Evolutionary conservation across 2,329 filamentous ascomycete genomes (phyloP).

Genomic region (Hortaea sp.): DNA sequence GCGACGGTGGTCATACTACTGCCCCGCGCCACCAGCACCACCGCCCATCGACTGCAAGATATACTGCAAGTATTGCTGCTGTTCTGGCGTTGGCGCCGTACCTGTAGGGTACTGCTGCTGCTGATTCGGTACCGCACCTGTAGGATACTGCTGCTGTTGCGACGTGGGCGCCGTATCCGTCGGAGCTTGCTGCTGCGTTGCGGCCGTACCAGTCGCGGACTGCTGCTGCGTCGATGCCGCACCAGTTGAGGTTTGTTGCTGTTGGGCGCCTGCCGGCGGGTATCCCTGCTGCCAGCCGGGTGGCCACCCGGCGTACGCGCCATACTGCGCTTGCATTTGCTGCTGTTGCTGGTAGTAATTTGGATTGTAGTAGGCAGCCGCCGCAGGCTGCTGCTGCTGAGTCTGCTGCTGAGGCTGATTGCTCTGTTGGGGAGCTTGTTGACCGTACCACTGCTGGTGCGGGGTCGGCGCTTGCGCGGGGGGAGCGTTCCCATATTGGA

Average conservation of each 20-base stretch:
- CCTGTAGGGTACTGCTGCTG: conserved; percentile 5
- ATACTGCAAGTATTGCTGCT: background rate
- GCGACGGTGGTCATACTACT: too few species aligned
- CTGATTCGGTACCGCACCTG: background rate
- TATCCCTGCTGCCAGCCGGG: background rate
- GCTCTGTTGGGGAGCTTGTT: conserved; percentile 14
- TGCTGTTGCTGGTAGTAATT: conserved; percentile 19
- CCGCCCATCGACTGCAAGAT: too few species aligned
- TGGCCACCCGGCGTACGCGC: conserved; percentile 2
- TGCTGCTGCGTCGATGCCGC: background rate
- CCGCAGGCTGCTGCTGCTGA: conserved; percentile 10
- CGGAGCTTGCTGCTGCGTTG: background rate
- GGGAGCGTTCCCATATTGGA: conserved; percentile 13
- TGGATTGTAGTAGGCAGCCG: conserved; percentile 25
- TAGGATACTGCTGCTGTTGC: background rate
- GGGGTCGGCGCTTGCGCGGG: background rate
- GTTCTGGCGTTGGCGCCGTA: conserved; percentile 3
- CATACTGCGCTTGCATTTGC: conserved; percentile 13
- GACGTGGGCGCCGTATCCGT: background rate
- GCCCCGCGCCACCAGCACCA: too few species aligned
- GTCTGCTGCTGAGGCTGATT: conserved; percentile 12
- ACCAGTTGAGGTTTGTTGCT: background rate
- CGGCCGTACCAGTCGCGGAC: background rate
- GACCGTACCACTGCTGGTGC: conserved; percentile 10
- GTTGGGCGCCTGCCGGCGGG: background rate